Base-by-base conservation (phyloP, 192 early-diverging fungal genomes). In the Coemansia sp. region DNA sequence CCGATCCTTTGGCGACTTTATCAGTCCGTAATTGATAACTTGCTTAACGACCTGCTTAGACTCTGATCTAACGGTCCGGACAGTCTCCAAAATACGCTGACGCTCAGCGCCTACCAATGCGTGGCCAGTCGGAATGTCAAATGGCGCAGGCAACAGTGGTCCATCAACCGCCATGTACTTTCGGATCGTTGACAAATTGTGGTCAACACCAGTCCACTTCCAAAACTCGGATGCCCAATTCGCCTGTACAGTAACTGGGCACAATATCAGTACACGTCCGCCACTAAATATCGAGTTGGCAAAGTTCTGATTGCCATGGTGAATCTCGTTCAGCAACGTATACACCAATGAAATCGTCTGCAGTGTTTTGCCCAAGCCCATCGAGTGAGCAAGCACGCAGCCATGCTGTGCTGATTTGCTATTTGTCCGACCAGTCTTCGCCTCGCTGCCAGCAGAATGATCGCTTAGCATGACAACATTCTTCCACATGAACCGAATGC, bases 321-420 rank as follows among this genome's bases (percentile, higher is more conserved):
- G 60, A n/a, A 90, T 82, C 57, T 91, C 86, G 10, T 76, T 70
- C 15, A 88, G 67, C 34, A 94, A 60, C 1, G 88, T 90, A 54
- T 84, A 87, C 4, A 94, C 26, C 46, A 93, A 86, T 0, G 84
- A 64, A 60, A 96, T 85, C 9, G 84, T 81, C 64, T 93, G 90
- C 12, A 93, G 71, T 0, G 92, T 94, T 71, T 93, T 92, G 55
- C 91, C 93, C 20, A 96, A 75, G 0, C 93, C 92, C 92, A 94
- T 94, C 9, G 84, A 82, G 71, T 94, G 93, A 0, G 90, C 90
- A 36, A 96, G 71, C 11, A 94, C 83, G 60, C 91, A 92, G 3
- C 93, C 92, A 21, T 71, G 67, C 58, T 83, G 72, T 49, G 28
- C 8, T 2, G 47, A 14, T 14, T 24, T 42, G 42, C 42, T 49